Evolutionary conservation across 1,284 basidiomycete species (phyloP).

Genomic region (Ceratobasidium sp.): DNA sequence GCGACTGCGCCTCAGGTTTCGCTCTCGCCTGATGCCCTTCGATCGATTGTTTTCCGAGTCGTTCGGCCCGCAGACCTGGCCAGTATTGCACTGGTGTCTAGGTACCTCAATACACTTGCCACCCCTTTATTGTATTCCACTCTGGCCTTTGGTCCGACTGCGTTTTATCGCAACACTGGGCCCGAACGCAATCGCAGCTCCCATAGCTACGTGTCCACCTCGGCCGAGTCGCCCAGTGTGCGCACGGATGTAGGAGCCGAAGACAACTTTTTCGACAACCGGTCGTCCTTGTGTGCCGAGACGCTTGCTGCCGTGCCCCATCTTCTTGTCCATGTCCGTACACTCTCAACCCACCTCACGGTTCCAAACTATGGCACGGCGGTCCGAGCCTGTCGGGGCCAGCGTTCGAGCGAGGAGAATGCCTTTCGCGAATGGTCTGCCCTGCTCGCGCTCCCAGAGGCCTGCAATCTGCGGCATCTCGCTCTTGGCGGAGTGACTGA

Average conservation of each 20-base stretch:
- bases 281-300: slow-evolving; percentile 37
- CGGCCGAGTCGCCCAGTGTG: slow-evolving; percentile 15
- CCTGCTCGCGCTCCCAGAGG: slow-evolving; percentile 16
- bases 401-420: slow-evolving; percentile 24
- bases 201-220: slow-evolving; percentile 31
- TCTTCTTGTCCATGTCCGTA: slow-evolving; percentile 22
- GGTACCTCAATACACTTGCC: slow-evolving; percentile 15
- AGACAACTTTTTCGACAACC: slow-evolving; percentile 34
- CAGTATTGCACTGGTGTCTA: slow-evolving; percentile 15
- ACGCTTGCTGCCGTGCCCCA: slow-evolving; percentile 7
- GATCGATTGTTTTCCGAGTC: slow-evolving; percentile 16
- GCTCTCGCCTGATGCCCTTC: slow-evolving; percentile 19
- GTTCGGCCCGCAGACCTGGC: slow-evolving; percentile 23
- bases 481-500: slow-evolving; percentile 19
- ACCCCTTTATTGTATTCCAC: slow-evolving; percentile 22
- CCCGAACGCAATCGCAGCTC: slow-evolving; percentile 17
- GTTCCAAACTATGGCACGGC: slow-evolving; percentile 34
- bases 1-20: not conserved
- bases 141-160: slow-evolving; percentile 28
- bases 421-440: slow-evolving; percentile 25
- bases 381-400: slow-evolving; percentile 22
- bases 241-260: slow-evolving; percentile 23
- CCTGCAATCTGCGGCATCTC: slow-evolving; percentile 13
- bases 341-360: slow-evolving; percentile 22
- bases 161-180: not conserved